Evolutionary conservation across 108 stramenopile species (phyloP), one percentile per base, ranked within the genome.

Genomic region (Cylindrotheca closterium): DNA sequence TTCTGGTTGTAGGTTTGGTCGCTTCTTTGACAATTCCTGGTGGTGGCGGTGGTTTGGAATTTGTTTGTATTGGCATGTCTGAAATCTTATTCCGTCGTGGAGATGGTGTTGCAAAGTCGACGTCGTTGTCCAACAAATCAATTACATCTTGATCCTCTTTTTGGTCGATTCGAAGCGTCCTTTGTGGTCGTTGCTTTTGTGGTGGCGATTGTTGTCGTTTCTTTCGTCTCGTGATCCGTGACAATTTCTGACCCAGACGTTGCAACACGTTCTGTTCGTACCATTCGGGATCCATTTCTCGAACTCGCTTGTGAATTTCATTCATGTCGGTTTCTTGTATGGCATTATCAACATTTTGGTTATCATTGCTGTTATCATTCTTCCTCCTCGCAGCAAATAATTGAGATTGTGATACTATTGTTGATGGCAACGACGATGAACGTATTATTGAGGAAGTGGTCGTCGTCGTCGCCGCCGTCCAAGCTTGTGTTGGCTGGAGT

Each of bases 281-380:
- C 78, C 78, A 79, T 37, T 73, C 63, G 7, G 71, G 57, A 73
- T 79, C 78, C 27, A 54, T 23, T 47, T 68, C 30, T 18, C 19
- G 22, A 2, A 73, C 58, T 0, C 22, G 26, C 37, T 70, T 52
- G 57, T 79, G 68, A 42, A 10, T 7, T 10, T 42, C 10, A 42
- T n/a, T n/a, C n/a, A n/a, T n/a, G n/a, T n/a, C 22, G 47, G 22
- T 48, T 48, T 1, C 47, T 2, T 3, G 1, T 2, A 3, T 23
- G 47, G 47, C 1, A 48, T 2, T 55, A 24, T 55, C 53, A 26
- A 28, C 53, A 0, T 0, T 25, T 4, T 30, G 27, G 53, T 55
- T 25, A 18, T 54, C 53, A 25, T 54, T 25, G 53, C 19, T 28
- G 17, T 55, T 22, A n/a, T n/a, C n/a, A n/a, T n/a, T n/a, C n/a